Evolutionary conservation across 805 yeast species (phyloP).

Genomic region (Lipomyces lipofer): DNA sequence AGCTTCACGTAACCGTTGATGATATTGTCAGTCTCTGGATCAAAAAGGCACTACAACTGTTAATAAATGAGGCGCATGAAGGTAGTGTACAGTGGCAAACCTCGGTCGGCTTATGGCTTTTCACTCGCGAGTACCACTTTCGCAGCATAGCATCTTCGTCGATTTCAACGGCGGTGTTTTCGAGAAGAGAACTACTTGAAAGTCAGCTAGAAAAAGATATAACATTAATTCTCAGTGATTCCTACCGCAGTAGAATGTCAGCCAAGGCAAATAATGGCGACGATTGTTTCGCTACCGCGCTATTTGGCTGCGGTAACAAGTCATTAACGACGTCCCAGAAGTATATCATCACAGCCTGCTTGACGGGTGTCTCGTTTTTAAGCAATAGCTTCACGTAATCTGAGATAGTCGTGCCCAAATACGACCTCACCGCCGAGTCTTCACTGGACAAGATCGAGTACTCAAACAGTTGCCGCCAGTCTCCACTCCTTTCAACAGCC

Average conservation of each 20-base stretch:
- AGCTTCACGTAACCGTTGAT: slow-evolving; percentile 12
- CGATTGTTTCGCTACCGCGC: not conserved
- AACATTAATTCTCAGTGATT: too few relatives aligned
- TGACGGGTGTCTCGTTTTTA: not conserved
- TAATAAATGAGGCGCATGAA: not conserved
- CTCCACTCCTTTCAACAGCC: not conserved
- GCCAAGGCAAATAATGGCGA: slow-evolving; percentile 12
- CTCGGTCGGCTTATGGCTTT: slow-evolving; percentile 3
- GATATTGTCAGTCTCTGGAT: slow-evolving; percentile 1
- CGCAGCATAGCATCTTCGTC: slow-evolving; percentile 3
- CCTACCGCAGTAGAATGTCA: slow-evolving; percentile 1
- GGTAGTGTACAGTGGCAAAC: not conserved
- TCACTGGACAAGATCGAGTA: slow-evolving; percentile 4
- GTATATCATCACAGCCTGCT: not conserved
- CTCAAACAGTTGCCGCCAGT: slow-evolving; percentile 5
- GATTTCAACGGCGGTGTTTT: not conserved
- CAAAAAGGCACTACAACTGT: slow-evolving; percentile 8
- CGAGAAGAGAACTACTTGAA: slow-evolving; percentile 2
- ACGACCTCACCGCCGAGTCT: slow-evolving; percentile 8
- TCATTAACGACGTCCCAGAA: slow-evolving; percentile 12
- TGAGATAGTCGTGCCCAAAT: slow-evolving; percentile 4
- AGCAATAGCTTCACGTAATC: slow-evolving; percentile 2
- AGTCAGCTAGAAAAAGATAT: not conserved
- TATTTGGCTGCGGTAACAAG: slow-evolving; percentile 9
- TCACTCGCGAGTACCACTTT: slow-evolving; percentile 1